A percentile compares a stretch with the other conserved stretches of the same genome.
Conservation (phyloP, 108 stramenopile genomes). For the Epipyxis sp. region DNA sequence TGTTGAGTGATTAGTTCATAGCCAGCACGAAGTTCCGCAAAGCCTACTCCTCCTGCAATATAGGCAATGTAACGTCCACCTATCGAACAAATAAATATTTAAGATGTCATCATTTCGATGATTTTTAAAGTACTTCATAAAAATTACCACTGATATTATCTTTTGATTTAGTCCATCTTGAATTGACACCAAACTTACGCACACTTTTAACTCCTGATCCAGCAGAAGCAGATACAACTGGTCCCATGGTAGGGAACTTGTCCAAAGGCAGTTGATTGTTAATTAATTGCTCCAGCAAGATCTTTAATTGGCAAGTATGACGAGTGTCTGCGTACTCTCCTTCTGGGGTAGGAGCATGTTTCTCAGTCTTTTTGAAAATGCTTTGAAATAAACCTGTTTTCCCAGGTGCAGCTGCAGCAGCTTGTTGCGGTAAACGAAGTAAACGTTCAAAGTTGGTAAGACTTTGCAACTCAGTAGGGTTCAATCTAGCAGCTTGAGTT, state of each 20-base stretch:
- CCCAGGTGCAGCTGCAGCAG: background rate
- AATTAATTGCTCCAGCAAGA: background rate
- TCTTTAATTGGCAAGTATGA: constrained; percentile 15
- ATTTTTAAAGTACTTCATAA: no score
- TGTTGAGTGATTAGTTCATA: constrained; percentile 12
- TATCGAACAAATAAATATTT: no score
- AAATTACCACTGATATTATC: background rate
- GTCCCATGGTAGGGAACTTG: constrained; percentile 29
- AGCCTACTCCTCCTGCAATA: constrained; percentile 15
- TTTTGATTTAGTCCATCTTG: background rate
- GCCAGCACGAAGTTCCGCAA: background rate
- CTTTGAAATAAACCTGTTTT: background rate
- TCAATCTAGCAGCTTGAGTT: constrained; percentile 46
- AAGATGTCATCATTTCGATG: no score
- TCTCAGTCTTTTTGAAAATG: background rate
- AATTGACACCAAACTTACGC: background rate
- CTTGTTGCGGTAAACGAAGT: background rate
- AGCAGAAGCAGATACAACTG: background rate
- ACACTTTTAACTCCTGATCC: background rate
- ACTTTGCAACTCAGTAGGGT: constrained; percentile 29
- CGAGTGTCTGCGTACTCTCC: constrained; percentile 30
- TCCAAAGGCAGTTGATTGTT: background rate
- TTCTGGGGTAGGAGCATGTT: constrained; percentile 13
- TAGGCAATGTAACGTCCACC: constrained; percentile 1
- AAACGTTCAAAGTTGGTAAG: constrained; percentile 22